Evolutionary conservation across 352 stramenopile species (phyloP).

Genomic region (Pythium diclinum): DNA sequence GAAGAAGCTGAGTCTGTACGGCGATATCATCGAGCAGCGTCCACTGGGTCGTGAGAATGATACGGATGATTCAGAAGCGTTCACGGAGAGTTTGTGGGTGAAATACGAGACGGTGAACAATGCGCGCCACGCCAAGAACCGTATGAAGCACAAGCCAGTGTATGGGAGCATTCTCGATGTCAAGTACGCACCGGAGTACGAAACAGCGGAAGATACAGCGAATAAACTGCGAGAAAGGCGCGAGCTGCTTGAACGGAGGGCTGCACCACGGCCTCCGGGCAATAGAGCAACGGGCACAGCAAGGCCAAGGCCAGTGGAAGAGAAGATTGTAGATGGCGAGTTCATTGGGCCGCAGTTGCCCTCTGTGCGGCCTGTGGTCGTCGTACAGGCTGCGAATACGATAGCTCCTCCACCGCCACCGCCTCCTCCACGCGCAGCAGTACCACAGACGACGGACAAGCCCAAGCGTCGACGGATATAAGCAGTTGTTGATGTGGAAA

Average conservation of each 20-base stretch:
- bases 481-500: neutral
- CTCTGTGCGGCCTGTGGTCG: conserved; percentile 4
- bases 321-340: conserved; percentile 7
- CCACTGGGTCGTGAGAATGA: conserved; percentile 8
- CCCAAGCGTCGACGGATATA: conserved; percentile 29
- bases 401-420: neutral
- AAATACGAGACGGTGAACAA: conserved; percentile 78
- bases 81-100: conserved; percentile 65
- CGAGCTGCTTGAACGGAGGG: conserved; percentile 46
- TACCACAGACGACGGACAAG: conserved; percentile 1
- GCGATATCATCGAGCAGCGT: conserved; percentile 27
- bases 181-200: conserved; percentile 59
- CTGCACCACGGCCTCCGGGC: conserved; percentile 9
- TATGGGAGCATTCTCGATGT: conserved; percentile 61
- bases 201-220: conserved; percentile 56
- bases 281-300: neutral
- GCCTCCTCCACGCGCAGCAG: neutral
- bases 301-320: neutral
- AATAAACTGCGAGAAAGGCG: conserved; percentile 56
- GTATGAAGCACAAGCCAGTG: conserved; percentile 58
- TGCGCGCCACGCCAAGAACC: conserved; percentile 61
- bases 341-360: conserved; percentile 53
- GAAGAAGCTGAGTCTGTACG: conserved; percentile 25
- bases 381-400: neutral
- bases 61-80: conserved; percentile 17